Evolutionary conservation across 2,329 filamentous ascomycete genomes (phyloP).

Genomic region (Lachnellula occidentalis): DNA sequence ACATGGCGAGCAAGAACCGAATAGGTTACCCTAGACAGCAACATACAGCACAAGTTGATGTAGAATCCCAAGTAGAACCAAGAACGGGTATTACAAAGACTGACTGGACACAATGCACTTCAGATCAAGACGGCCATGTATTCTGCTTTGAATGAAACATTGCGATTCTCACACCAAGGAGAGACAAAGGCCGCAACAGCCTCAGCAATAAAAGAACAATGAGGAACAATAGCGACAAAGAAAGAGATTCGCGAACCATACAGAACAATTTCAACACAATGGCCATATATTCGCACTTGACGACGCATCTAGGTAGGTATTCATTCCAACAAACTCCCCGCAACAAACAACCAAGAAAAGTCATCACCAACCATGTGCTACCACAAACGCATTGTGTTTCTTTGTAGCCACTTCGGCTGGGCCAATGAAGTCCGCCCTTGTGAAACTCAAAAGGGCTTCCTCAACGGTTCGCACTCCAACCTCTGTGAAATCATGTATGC

Average conservation of each 20-base stretch:
- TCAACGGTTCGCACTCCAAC: not conserved
- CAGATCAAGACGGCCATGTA: no score
- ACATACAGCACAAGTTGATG: no score
- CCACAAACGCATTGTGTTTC: conserved; percentile 1
- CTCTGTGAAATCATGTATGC: not conserved
- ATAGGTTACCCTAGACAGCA: no score
- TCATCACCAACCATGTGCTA: not conserved
- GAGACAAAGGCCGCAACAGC: not conserved
- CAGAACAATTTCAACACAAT: not conserved
- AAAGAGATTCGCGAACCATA: not conserved
- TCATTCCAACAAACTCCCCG: not conserved
- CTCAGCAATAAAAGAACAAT: not conserved
- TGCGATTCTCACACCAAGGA: not conserved
- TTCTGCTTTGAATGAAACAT: no score
- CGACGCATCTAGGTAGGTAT: not conserved
- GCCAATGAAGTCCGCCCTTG: not conserved
- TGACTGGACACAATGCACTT: no score
- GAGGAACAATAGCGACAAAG: not conserved
- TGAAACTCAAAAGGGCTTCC: not conserved
- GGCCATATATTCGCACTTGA: not conserved
- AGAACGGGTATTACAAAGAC: no score
- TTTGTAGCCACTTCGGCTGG: conserved; percentile 1
- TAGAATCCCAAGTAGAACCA: no score
- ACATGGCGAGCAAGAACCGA: no score
- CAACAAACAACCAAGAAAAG: not conserved